Evolutionary conservation across 148 eudicot genomes (phyloP).

Genomic region (Agrostemma githago): DNA sequence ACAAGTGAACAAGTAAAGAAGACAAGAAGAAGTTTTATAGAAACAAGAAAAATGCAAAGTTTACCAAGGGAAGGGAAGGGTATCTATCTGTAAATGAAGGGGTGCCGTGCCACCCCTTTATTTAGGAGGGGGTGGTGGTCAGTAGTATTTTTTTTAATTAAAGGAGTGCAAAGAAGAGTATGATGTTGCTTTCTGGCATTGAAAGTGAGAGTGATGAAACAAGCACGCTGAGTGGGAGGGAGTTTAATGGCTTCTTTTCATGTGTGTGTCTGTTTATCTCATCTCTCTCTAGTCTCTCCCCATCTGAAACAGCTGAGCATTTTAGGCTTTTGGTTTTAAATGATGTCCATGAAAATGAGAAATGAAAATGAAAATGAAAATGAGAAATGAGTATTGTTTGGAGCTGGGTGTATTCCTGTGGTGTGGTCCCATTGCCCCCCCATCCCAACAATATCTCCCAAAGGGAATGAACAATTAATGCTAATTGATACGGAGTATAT

Average conservation of each 20-base stretch:
- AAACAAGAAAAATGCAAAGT: conserved; percentile 10
- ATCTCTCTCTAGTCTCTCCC: too few species aligned
- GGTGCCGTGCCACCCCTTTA: conserved; percentile 21
- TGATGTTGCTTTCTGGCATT: conserved; percentile 1
- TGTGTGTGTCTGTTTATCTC: neutral
- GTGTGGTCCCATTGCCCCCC: conserved; percentile 21
- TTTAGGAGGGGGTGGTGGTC: neutral
- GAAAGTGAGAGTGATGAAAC: conserved; percentile 21
- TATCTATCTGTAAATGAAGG: conserved; percentile 21
- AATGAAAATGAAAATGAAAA: neutral
- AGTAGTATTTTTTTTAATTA: neutral
- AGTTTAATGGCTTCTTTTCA: neutral
- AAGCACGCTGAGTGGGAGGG: conserved; percentile 19
- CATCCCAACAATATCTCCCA: neutral
- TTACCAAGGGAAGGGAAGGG: conserved; percentile 25
- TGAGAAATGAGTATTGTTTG: neutral
- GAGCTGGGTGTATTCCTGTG: neutral
- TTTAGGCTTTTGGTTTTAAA: conserved; percentile 8
- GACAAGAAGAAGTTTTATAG: conserved; percentile 17
- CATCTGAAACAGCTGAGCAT: neutral
- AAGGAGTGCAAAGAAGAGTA: neutral
- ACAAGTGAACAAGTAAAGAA: neutral
- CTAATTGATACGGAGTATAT: too few species aligned
- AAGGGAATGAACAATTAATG: too few species aligned
- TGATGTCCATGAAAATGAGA: neutral